Percentiles rank a stretch among this genome's conserved stretches.
phyloP scores from a whole-genome alignment of 768 basidiomycete genomes.

The Lepiota venenata region DNA sequence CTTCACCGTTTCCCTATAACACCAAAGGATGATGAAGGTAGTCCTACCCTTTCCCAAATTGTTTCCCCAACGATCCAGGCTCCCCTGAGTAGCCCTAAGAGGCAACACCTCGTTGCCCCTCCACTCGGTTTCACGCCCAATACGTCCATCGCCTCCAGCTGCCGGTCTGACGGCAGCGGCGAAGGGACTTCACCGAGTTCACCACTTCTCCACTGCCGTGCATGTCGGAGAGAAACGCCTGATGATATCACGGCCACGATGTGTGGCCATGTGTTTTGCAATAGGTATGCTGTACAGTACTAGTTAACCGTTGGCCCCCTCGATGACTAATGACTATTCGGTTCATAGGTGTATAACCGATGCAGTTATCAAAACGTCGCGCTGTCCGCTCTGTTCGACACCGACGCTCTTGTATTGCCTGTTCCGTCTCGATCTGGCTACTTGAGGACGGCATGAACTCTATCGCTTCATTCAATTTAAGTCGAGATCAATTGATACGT shows the following conservation, averaged over 20 bases:
- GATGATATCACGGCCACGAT: slow-evolving; percentile 54
- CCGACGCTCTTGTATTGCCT: slow-evolving; percentile 53
- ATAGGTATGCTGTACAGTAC: slow-evolving; percentile 33
- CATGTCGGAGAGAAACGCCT: slow-evolving; percentile 45
- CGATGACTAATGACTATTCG: too few relatives aligned
- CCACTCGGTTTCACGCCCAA: slow-evolving; percentile 7
- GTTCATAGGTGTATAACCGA: slow-evolving; percentile 49
- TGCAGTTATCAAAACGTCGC: slow-evolving; percentile 39
- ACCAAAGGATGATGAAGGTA: slow-evolving; percentile 3
- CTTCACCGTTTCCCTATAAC: neutral
- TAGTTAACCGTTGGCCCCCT: too few relatives aligned
- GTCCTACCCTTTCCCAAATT: neutral
- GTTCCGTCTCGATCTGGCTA: slow-evolving; percentile 40
- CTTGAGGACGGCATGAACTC: neutral
- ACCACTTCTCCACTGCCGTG: slow-evolving; percentile 43
- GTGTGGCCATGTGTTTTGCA: slow-evolving; percentile 64
- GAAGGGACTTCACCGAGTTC: slow-evolving; percentile 10
- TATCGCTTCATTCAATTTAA: slow-evolving; percentile 17
- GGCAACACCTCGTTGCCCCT: neutral
- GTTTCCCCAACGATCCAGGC: neutral
- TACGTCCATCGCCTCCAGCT: slow-evolving; percentile 4
- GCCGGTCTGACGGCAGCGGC: slow-evolving; percentile 3
- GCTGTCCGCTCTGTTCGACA: slow-evolving; percentile 50
- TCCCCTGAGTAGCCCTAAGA: neutral
- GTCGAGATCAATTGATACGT: neutral